Evolutionary conservation across 768 basidiomycete species (phyloP).

Genomic region (Rhizopogon vesiculosus): DNA sequence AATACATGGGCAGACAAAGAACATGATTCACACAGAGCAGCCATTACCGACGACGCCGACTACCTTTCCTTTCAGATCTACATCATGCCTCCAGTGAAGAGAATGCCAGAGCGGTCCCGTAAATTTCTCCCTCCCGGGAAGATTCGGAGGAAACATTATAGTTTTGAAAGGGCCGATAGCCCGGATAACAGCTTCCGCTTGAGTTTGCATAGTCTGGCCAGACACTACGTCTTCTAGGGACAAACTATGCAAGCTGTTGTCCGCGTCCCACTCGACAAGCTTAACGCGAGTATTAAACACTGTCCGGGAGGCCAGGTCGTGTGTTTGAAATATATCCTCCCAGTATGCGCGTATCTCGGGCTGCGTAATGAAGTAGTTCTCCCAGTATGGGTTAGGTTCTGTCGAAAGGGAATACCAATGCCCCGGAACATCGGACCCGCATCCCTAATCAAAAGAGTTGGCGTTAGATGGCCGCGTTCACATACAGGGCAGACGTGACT

Average conservation of each 20-base stretch:
- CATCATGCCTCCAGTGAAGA: slow-evolving; percentile 50
- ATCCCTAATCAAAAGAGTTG: slow-evolving; percentile 26
- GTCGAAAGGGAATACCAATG: slow-evolving; percentile 55
- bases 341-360: slow-evolving; percentile 50
- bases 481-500: background rate
- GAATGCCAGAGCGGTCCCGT: slow-evolving; percentile 52
- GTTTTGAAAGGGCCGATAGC: slow-evolving; percentile 48
- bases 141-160: slow-evolving; percentile 40
- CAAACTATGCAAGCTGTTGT: slow-evolving; percentile 37
- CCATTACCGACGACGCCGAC: slow-evolving; percentile 64
- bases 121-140: slow-evolving; percentile 41
- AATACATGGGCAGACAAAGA: slow-evolving; percentile 6
- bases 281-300: slow-evolving; percentile 37
- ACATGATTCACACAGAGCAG: slow-evolving; percentile 45
- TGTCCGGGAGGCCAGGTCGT: slow-evolving; percentile 36
- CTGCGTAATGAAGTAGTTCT: slow-evolving; percentile 39
- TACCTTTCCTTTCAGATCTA: slow-evolving; percentile 44
- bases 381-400: slow-evolving; percentile 50
- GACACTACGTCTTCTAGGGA: slow-evolving; percentile 32
- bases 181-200: slow-evolving; percentile 43
- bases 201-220: slow-evolving; percentile 28
- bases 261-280: slow-evolving; percentile 41
- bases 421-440: slow-evolving; percentile 51
- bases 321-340: slow-evolving; percentile 40
- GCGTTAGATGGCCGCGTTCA: background rate